Percentiles rank a stretch among this genome's conserved stretches.
phyloP scores from a whole-genome alignment of 2,329 filamentous ascomycete genomes.

The Pseudocercospora fuligena region DNA sequence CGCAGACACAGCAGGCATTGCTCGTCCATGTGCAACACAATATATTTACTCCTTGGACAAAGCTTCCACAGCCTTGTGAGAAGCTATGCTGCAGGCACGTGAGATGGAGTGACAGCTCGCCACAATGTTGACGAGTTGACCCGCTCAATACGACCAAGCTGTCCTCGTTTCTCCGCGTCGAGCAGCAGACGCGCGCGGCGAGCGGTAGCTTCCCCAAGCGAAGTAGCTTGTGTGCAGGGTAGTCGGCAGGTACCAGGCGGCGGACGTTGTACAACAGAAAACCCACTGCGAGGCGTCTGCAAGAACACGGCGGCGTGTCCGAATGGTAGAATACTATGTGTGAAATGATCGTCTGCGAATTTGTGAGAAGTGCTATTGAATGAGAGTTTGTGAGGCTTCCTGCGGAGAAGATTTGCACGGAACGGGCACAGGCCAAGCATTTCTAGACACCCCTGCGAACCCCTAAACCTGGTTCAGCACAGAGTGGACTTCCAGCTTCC shows the following conservation, averaged over 20 bases:
- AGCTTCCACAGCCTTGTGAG: conserved; percentile 1
- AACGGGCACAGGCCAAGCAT: conserved; percentile 8
- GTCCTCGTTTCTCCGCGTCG: conserved; percentile 4
- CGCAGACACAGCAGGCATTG: conserved; percentile 12
- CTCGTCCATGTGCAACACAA: conserved; percentile 7
- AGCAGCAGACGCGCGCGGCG: background rate
- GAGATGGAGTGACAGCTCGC: background rate
- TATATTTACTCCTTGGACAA: conserved; percentile 9
- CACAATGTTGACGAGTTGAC: background rate
- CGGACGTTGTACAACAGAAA: background rate
- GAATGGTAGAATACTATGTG: background rate
- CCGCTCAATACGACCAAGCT: background rate
- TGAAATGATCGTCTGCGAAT: background rate
- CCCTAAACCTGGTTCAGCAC: background rate
- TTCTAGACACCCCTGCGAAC: background rate
- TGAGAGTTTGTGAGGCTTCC: background rate
- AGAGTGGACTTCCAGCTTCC: conserved; percentile 20
- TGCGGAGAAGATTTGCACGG: conserved; percentile 8
- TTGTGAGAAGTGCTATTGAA: background rate
- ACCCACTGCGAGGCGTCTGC: background rate
- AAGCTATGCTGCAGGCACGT: background rate
- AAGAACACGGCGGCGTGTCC: background rate
- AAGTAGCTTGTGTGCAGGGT: conserved; percentile 6
- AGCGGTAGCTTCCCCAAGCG: conserved; percentile 14
- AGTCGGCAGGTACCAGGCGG: conserved; percentile 2